These are phyloP conservation scores for Trametes cingulata DNA, from an alignment of 768 basidiomycete genomes.

Conservation along the genomic window DNA sequence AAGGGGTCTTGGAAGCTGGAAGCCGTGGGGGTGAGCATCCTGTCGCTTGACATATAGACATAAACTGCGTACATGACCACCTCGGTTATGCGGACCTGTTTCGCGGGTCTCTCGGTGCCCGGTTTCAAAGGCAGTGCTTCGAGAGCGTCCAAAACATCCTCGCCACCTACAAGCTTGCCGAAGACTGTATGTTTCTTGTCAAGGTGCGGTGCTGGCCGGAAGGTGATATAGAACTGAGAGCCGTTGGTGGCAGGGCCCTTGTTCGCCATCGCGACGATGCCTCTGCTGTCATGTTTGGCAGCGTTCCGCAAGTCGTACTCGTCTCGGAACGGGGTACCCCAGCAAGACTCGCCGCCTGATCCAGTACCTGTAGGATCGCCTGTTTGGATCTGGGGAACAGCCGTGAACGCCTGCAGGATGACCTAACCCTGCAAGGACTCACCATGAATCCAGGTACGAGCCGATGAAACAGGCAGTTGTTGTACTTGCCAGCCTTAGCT, in stretches of 20 bases:
- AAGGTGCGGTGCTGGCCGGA: conserved; percentile 78
- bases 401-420: neutral
- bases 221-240: conserved; percentile 94
- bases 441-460: conserved; percentile 97
- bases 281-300: conserved; percentile 82
- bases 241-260: conserved; percentile 90
- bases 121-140: conserved; percentile 81
- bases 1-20: conserved; percentile 91
- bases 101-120: conserved; percentile 85
- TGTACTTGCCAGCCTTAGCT: conserved; percentile 87
- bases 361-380: conserved; percentile 98
- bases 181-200: conserved; percentile 97
- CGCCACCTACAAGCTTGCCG: conserved; percentile 94
- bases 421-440: conserved; percentile 18
- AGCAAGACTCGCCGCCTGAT: conserved; percentile 86
- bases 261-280: conserved; percentile 93
- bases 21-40: neutral
- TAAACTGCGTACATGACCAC: conserved; percentile 68
- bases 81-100: conserved; percentile 82
- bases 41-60: neutral
- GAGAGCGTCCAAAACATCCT: conserved; percentile 82
- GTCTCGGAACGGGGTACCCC: conserved; percentile 96
- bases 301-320: conserved; percentile 89
- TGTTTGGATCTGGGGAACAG: conserved; percentile 78
- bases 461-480: conserved; percentile 88